A percentile compares a stretch with the other conserved stretches of the same genome.
Conservation (phyloP, 148 eudicot species). For the Agrostemma githago region DNA sequence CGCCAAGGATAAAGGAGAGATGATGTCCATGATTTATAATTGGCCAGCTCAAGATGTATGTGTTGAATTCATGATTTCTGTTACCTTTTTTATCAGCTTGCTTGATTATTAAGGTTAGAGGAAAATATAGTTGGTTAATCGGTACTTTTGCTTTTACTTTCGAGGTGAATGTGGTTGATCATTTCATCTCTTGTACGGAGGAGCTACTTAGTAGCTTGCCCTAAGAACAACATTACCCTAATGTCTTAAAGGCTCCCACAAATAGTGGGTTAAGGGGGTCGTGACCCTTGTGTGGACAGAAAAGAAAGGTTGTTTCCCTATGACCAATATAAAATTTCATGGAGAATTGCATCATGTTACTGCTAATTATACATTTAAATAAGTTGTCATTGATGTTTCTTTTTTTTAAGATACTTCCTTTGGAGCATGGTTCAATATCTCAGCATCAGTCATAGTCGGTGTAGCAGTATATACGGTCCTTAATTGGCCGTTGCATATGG, state of each 20-base stretch:
- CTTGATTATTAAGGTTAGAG: neutral
- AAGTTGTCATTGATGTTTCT: neutral
- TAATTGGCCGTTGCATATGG: too few species aligned
- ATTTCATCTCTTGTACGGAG: neutral
- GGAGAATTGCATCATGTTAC: neutral
- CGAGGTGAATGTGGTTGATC: neutral
- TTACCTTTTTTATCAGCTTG: neutral
- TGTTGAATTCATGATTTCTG: neutral
- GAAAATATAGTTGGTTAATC: conserved; percentile 7
- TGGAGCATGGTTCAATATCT: neutral
- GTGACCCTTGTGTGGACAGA: neutral
- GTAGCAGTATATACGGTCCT: too few species aligned
- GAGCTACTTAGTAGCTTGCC: neutral
- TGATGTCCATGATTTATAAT: conserved; percentile 98
- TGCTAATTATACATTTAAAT: neutral
- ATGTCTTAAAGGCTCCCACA: neutral
- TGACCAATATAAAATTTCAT: neutral
- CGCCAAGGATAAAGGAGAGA: conserved; percentile 96
- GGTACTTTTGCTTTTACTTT: neutral
- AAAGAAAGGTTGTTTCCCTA: neutral
- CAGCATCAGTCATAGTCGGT: too few species aligned
- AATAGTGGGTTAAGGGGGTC: neutral
- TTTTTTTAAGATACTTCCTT: neutral
- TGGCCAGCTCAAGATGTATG: conserved; percentile 89
- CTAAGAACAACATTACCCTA: neutral